phyloP scores from a whole-genome alignment of 2,329 filamentous ascomycete genomes.

The Cladosporium sp. region DNA sequence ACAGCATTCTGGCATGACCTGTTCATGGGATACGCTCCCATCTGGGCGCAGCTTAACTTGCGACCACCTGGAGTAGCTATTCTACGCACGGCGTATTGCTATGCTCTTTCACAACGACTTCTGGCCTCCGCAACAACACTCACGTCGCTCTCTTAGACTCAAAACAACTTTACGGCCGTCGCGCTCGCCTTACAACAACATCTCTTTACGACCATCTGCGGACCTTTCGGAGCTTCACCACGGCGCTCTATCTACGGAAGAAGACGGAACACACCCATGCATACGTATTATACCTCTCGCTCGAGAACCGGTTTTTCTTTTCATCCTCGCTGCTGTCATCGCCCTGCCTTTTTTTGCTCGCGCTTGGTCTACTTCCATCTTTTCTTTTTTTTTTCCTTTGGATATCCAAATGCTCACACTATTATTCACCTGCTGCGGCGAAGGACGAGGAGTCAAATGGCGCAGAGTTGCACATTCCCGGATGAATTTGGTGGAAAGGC shows the following conservation, averaged over 20 bases:
- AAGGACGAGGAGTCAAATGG: no score
- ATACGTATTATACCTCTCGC: conserved; percentile 8
- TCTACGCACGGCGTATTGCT: no score
- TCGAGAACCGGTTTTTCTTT: not conserved
- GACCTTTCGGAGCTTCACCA: not conserved
- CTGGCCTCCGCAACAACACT: no score
- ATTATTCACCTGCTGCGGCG: not conserved
- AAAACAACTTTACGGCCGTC: not conserved
- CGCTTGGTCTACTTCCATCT: not conserved
- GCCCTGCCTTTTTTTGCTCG: not conserved
- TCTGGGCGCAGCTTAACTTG: not conserved
- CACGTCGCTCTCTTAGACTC: no score
- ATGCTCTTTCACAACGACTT: no score
- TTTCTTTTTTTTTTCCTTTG: not conserved
- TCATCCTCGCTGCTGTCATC: not conserved
- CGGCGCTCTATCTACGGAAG: not conserved
- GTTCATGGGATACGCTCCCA: not conserved
- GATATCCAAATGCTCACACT: conserved; percentile 9
- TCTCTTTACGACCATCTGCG: not conserved
- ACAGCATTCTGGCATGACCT: no score
- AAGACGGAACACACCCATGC: conserved; percentile 2
- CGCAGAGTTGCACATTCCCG: no score
- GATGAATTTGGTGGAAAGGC: no score
- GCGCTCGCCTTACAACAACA: not conserved
- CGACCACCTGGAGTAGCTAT: no score